Evolutionary conservation across 257 asterid species (phyloP), one percentile per base, ranked within the genome.

Genomic region (Orobanche coerulescens): DNA sequence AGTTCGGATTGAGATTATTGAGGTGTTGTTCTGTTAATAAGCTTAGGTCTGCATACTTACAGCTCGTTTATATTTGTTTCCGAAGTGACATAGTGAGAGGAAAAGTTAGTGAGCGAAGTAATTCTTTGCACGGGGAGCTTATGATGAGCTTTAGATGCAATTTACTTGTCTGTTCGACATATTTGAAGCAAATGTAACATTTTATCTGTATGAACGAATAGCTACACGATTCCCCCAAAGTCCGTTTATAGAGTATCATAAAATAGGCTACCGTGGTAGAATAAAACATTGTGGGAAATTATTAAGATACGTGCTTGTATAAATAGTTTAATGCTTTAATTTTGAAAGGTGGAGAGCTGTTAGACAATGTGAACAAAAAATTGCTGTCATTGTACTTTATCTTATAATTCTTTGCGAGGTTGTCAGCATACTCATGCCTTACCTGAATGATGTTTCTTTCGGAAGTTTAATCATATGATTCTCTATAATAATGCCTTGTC

Each of bases 401-500:
- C 33, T 65, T 16, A 8, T 62, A 65, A 47, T 60, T 37, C 13
- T 51, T 54, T 48, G 57, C 7, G 5, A 30, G 36, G 36, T 30
- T 30, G 36, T 30, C 36, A 30, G 36, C 3, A 18, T 61, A 22
- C 34, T 31, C 53, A 48, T 55, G 46, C 61, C 50, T 24, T 52
- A 51, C 16, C 31, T 4, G 5, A 22, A 13, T 25, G 47, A 55
- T 50, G 50, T 59, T 55, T 33, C 23, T 59, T 33, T 50, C 43
- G 65, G 20, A 70, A 30, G 9, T 68, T 55, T 44, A 28, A 36
- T 51, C 33, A n/a, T 53, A 24, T 52, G 28, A 39, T 40, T 68
- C 42, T 66, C 14, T 64, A 4, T 50, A 37, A 40, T 42, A 50
- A 18, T 66, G 46, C 18, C 65, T 65, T 42, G 10, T 63, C 62